phyloP scores from a whole-genome alignment of 208 protist species.

The Wallacemonas sp. region DNA sequence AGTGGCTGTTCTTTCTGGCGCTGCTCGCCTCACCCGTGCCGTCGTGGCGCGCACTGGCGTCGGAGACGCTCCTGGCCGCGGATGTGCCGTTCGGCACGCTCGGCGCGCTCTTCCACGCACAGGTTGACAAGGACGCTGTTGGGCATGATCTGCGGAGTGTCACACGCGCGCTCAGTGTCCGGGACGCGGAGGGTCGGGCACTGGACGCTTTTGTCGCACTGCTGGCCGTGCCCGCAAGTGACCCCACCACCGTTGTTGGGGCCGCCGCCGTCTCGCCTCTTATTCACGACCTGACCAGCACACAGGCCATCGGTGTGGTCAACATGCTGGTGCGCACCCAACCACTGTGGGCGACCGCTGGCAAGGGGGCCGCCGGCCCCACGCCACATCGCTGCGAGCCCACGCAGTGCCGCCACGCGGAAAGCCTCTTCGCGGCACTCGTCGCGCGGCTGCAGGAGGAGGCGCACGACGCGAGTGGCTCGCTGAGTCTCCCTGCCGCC shows the following conservation, averaged over 20 bases:
- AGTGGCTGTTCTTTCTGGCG: constrained; percentile 25
- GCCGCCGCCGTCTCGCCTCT: too few relatives aligned
- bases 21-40: not conserved
- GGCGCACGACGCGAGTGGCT: not conserved
- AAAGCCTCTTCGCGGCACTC: not conserved
- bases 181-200: not conserved
- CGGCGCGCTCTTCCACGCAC: not conserved
- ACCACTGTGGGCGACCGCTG: not conserved
- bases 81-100: constrained; percentile 2
- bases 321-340: not conserved
- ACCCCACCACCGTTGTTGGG: too few relatives aligned
- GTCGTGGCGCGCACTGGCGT: constrained; percentile 9
- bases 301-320: not conserved
- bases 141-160: not conserved
- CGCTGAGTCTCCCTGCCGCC: not conserved
- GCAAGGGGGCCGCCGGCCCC: too few relatives aligned
- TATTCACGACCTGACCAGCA: not conserved
- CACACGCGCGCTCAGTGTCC: not conserved
- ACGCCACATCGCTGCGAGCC: too few relatives aligned
- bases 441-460: not conserved
- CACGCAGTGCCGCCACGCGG: not conserved
- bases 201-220: not conserved
- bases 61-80: not conserved
- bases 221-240: not conserved
- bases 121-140: not conserved